Percentiles rank a stretch among this genome's conserved stretches.
phyloP scores from a whole-genome alignment of 768 basidiomycete species.

The Asterophora parasitica region DNA sequence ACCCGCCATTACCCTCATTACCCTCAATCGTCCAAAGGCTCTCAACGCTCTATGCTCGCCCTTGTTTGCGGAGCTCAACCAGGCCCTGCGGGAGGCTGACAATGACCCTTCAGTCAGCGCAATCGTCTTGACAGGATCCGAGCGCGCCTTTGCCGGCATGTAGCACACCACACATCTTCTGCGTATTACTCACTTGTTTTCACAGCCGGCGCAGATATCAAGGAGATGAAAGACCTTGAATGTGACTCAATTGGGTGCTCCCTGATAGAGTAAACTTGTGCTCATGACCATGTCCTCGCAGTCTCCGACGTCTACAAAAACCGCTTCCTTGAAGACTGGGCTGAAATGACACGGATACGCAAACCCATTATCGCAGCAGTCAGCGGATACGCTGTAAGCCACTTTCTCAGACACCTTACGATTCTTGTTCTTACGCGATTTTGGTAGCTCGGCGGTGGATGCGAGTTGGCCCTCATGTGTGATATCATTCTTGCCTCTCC shows the following conservation, averaged over 20 bases:
- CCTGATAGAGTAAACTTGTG: neutral
- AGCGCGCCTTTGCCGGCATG: slow-evolving; percentile 89
- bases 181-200: neutral
- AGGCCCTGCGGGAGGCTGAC: slow-evolving; percentile 68
- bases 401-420: neutral
- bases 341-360: slow-evolving; percentile 59
- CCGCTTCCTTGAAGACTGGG: slow-evolving; percentile 87
- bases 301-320: slow-evolving; percentile 84
- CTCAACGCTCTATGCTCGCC: slow-evolving; percentile 83
- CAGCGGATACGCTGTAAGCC: slow-evolving; percentile 83
- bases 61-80: slow-evolving; percentile 78
- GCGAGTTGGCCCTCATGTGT: slow-evolving; percentile 94
- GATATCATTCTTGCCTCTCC: slow-evolving; percentile 93
- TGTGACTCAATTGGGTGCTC: slow-evolving; percentile 44
- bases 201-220: slow-evolving; percentile 94
- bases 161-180: slow-evolving; percentile 7
- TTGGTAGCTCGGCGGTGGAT: slow-evolving; percentile 88
- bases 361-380: slow-evolving; percentile 98
- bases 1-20: slow-evolving; percentile 71
- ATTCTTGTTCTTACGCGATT: neutral
- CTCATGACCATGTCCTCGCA: slow-evolving; percentile 22
- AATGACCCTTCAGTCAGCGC: slow-evolving; percentile 69
- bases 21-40: slow-evolving; percentile 85
- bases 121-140: slow-evolving; percentile 89
- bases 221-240: slow-evolving; percentile 97